Percentiles rank a stretch among this genome's conserved stretches.
phyloP scores from a whole-genome alignment of 345 rosid species.

The Arabidopsis arenosa region DNA sequence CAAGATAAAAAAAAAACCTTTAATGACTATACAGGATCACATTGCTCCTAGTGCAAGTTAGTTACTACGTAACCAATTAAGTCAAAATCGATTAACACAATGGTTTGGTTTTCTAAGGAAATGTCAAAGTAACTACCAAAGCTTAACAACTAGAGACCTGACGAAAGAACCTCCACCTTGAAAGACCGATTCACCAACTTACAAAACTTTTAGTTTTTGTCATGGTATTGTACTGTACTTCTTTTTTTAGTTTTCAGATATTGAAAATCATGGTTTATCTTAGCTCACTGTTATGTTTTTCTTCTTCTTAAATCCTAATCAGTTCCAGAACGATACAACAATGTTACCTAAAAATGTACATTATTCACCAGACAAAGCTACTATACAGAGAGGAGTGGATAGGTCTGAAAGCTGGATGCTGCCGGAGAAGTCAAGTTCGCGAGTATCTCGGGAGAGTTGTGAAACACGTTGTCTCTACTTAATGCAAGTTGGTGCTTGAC shows the following conservation, averaged over 20 bases:
- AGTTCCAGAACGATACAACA: constrained; percentile 73
- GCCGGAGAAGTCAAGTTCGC: constrained; percentile 67
- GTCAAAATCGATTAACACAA: background rate
- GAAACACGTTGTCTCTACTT: constrained; percentile 65
- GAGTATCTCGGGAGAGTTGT: constrained; percentile 67
- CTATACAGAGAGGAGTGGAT: constrained; percentile 79
- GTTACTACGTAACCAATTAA: background rate
- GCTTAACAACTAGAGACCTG: constrained; percentile 77
- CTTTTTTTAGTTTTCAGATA: background rate
- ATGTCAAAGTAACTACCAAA: constrained; percentile 55
- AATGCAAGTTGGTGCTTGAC: constrained; percentile 8
- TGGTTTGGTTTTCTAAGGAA: constrained; percentile 26
- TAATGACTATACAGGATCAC: constrained; percentile 35
- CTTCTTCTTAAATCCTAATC: constrained; percentile 26
- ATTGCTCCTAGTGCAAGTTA: constrained; percentile 26
- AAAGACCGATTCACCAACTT: constrained; percentile 69
- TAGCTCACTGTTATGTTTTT: constrained; percentile 7
- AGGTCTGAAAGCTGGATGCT: constrained; percentile 19
- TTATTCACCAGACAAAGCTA: constrained; percentile 65
- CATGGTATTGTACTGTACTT: constrained; percentile 54
- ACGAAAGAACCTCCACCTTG: constrained; percentile 60
- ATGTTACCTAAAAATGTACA: constrained; percentile 42
- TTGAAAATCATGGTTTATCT: background rate
- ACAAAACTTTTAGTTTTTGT: constrained; percentile 71
- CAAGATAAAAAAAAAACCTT: background rate